Evolutionary conservation across 345 rosid genomes (phyloP).

Genomic region (Jatropha curcas): DNA sequence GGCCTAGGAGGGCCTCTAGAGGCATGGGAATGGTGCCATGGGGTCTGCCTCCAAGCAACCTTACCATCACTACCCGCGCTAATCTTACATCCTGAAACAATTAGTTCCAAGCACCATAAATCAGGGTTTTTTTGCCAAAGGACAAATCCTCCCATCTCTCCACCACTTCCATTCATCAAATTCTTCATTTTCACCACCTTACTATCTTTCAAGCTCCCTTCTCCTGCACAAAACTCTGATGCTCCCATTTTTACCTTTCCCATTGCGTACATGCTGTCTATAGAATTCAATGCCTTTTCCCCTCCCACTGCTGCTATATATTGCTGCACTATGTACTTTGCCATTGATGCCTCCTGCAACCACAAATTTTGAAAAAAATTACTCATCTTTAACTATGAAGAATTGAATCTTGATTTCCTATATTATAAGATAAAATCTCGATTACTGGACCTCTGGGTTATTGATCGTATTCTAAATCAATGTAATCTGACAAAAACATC

Average conservation of each 20-base stretch:
- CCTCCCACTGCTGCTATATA: constrained; percentile 92
- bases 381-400: too few relatives aligned
- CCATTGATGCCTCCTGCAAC: constrained; percentile 79
- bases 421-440: too few relatives aligned
- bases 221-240: constrained; percentile 71
- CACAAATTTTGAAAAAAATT: too few relatives aligned
- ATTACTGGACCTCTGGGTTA: too few relatives aligned
- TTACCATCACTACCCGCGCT: constrained; percentile 95
- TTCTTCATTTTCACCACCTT: constrained; percentile 50
- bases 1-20: constrained; percentile 87
- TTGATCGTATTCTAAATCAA: too few relatives aligned
- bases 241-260: constrained; percentile 95
- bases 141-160: constrained; percentile 91
- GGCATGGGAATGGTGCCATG: constrained; percentile 91
- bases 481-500: not conserved
- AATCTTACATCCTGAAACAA: constrained; percentile 83
- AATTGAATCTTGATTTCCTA: too few relatives aligned
- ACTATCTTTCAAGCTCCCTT: constrained; percentile 48
- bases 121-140: constrained; percentile 86
- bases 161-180: constrained; percentile 36
- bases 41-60: constrained; percentile 91
- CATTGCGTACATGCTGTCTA: constrained; percentile 85
- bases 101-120: constrained; percentile 88
- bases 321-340: constrained; percentile 88
- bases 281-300: constrained; percentile 54